phyloP scores from a whole-genome alignment of 2,329 filamentous ascomycete genomes.

The Fusarium cicatricum region DNA sequence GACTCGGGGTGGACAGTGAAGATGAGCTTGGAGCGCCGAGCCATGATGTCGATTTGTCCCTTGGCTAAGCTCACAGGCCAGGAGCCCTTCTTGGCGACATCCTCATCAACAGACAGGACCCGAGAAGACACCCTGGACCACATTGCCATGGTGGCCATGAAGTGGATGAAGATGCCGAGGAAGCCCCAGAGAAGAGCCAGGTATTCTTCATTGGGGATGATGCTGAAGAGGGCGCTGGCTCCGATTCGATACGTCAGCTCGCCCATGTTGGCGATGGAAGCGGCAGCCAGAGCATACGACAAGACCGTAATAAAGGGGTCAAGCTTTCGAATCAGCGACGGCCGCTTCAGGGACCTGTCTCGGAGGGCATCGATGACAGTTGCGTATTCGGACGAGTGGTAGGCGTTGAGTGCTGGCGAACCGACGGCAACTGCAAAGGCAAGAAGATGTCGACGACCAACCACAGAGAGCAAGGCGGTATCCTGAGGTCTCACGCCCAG shows the following conservation, averaged over 20 bases:
- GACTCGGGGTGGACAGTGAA: slow-evolving; percentile 15
- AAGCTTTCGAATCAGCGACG: slow-evolving; percentile 1
- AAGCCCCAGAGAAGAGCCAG: slow-evolving; percentile 18
- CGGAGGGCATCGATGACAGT: slow-evolving; percentile 13
- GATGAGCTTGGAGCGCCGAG: slow-evolving; percentile 8
- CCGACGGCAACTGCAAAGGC: slow-evolving; percentile 16
- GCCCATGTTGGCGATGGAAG: slow-evolving; percentile 18
- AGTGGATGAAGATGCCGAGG: slow-evolving; percentile 13
- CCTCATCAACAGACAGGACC: slow-evolving; percentile 2
- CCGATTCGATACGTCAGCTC: slow-evolving; percentile 13
- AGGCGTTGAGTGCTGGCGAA: slow-evolving; percentile 18
- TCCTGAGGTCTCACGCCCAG: slow-evolving; percentile 13
- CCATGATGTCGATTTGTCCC: slow-evolving; percentile 12
- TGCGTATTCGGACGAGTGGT: slow-evolving; percentile 12
- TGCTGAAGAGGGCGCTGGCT: slow-evolving; percentile 2
- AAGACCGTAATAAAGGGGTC: slow-evolving; percentile 8
- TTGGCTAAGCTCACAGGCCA: slow-evolving; percentile 9
- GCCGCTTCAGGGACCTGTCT: slow-evolving; percentile 2
- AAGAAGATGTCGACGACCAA: slow-evolving; percentile 14
- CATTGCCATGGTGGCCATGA: slow-evolving; percentile 8
- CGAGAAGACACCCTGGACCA: slow-evolving; percentile 1
- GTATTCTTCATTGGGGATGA: neutral
- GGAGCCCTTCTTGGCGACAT: neutral
- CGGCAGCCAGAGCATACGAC: slow-evolving; percentile 10
- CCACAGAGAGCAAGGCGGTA: slow-evolving; percentile 10